phyloP scores from a whole-genome alignment of 2,329 filamentous ascomycete genomes.

The Immersiporthe knoxdaviesiana region DNA sequence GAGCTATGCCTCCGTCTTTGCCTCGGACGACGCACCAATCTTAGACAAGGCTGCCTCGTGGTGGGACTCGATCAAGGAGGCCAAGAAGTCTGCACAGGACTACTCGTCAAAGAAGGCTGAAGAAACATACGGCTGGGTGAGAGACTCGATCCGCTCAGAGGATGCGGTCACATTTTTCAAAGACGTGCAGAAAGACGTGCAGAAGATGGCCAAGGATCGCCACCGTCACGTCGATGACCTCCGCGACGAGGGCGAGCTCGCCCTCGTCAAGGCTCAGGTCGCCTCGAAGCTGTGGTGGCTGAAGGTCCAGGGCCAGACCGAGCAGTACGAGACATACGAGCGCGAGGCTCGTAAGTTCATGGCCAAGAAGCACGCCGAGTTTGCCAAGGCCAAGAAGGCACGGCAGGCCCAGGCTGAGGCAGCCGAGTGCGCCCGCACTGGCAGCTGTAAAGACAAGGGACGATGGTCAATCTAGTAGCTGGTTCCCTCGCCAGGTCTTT shows the following conservation, averaged over 20 bases:
- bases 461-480: slow-evolving; percentile 26
- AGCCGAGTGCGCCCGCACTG: slow-evolving; percentile 18
- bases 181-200: slow-evolving; percentile 39
- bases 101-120: slow-evolving; percentile 32
- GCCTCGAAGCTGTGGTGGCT: slow-evolving; percentile 62
- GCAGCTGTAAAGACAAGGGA: slow-evolving; percentile 19
- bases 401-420: slow-evolving; percentile 26
- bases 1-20: slow-evolving; percentile 38
- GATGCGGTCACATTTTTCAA: slow-evolving; percentile 34
- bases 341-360: slow-evolving; percentile 51
- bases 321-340: slow-evolving; percentile 50
- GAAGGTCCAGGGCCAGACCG: slow-evolving; percentile 52
- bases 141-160: slow-evolving; percentile 33
- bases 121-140: slow-evolving; percentile 35
- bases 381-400: slow-evolving; percentile 38
- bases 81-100: slow-evolving; percentile 32
- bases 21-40: slow-evolving; percentile 39
- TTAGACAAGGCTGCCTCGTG: slow-evolving; percentile 37
- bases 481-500: background rate
- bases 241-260: slow-evolving; percentile 47
- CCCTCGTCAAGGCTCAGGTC: slow-evolving; percentile 57
- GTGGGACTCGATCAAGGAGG: slow-evolving; percentile 37
- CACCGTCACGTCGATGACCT: slow-evolving; percentile 38
- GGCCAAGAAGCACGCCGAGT: slow-evolving; percentile 41
- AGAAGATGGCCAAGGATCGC: slow-evolving; percentile 39